Evolutionary conservation across 1,139 yeast genomes (phyloP), one percentile per base, ranked within the genome.

Genomic region (Petasospora fabianii): DNA sequence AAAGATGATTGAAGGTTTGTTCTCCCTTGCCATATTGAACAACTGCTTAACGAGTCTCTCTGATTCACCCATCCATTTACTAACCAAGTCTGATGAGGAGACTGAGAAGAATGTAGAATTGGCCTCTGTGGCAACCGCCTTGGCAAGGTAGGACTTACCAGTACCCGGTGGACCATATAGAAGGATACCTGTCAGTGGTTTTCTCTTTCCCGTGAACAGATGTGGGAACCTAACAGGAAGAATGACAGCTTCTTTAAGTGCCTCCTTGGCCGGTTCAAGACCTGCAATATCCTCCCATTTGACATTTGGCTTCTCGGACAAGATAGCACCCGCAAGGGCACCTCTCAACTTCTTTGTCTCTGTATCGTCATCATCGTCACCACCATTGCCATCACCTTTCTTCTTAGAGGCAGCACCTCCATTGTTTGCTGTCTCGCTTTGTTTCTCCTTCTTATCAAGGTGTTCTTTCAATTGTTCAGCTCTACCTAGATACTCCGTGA

Each of bases 11-110:
- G 96, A 80, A 0, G 98, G 98, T 56, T 87, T 88, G 56, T 82
- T 84, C 60, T 92, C 98, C 50, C 97, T 72, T 3, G 99, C 99
- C 96, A 92, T 86, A 31, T 84, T 77, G 63, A 92, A 92, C 49
- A 92, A 69, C 59, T 92, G 97, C 59, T 90, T 90, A 24, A 92
- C 98, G 45, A 92, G 75, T 65, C 97, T 78, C 64, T 92, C 97
- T 21, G 92, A 80, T 60, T 92, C 98, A 52, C 99, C 99, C 97
- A 92, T 90, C 97, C 97, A 92, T 62, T 92, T 94, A 49, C 95
- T 83, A 5, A 94, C 97, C 55, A 92, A 73, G 61, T 92, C 97
- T 10, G 96, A 84, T 0, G 97, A 87, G 14, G 96, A 84, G 3
- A 92, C 96, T 5, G 96, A 85, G 62, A 92, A 94, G 55, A 92